These are phyloP conservation scores for Phytomonas serpens DNA, from an alignment of 208 protist species.

Conservation along the genomic window DNA sequence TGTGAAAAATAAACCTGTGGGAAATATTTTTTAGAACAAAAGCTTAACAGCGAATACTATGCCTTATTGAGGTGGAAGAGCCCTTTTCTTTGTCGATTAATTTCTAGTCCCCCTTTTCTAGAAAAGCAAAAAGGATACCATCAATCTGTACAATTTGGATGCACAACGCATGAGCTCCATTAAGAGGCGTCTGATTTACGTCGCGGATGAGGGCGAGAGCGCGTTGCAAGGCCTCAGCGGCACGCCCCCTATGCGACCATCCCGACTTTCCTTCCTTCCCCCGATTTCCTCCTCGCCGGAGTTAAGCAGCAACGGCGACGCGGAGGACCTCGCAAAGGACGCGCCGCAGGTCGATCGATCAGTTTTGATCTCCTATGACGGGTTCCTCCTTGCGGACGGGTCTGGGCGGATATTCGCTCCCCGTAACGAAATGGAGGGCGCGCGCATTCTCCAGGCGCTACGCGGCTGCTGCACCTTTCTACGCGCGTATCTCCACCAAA, in stretches of 20 bases:
- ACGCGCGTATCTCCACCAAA: constrained; percentile 13
- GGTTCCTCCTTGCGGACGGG: constrained; percentile 51
- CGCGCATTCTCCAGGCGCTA: constrained; percentile 26
- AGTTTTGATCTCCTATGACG: constrained; percentile 65
- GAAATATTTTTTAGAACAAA: background rate
- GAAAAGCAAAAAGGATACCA: background rate
- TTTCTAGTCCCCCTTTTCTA: constrained; percentile 4
- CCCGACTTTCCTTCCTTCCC: constrained; percentile 14
- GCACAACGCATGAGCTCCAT: constrained; percentile 21
- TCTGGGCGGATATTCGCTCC: constrained; percentile 35
- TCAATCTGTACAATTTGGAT: background rate
- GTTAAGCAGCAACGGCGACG: background rate
- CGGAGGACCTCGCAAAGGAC: background rate
- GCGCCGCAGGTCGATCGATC: constrained; percentile 15
- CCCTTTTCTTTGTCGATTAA: constrained; percentile 3
- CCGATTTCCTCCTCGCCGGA: background rate
- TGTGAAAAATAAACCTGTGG: background rate
- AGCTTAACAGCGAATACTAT: background rate
- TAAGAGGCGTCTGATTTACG: constrained; percentile 61
- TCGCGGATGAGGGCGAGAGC: constrained; percentile 55
- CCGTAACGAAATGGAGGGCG: constrained; percentile 30
- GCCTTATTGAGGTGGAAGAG: background rate
- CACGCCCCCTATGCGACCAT: constrained; percentile 38
- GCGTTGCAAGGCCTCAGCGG: constrained; percentile 42
- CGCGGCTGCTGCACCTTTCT: constrained; percentile 36